Evolutionary conservation across 805 yeast genomes (phyloP), one percentile per base, ranked within the genome.

Genomic region (Clavispora vitiphila): DNA sequence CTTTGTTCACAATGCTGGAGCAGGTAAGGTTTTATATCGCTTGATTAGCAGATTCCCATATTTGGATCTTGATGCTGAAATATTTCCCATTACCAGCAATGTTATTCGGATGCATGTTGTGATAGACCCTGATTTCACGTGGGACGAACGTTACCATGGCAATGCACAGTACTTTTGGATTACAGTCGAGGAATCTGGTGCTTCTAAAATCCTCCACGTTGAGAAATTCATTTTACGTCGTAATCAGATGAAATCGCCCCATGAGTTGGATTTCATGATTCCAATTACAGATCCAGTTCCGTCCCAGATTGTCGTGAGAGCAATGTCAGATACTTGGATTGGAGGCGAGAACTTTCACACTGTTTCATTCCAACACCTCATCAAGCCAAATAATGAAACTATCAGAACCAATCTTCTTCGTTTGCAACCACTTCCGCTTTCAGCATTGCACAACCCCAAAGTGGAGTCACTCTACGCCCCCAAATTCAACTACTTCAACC

Each of bases 221-320:
- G 96, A 93, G 48, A 86, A 81, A 57, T 76, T 89, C 48, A 77
- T 89, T 19, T 59, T 93, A 37, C 78, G 77, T 46, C 77, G 72
- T 47, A 77, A 72, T 37, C 81, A 78, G 46, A 57, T 80, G 57
- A 66, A 65, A 5, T 64, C 67, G 12, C 55, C 62, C 4, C 95
- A 86, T 59, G 86, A 80, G 53, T 68, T 90, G 69, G 96, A 91
- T 53, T 88, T 91, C 54, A 88, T 95, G 82, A 85, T 93, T 34
- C 99, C 99, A 0, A 63, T 90, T 40, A 69, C 84, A 3, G 95
- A 87, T 53, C 96, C 96, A 2, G 62, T 83, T n/a, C 97, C 97
- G 0, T 81, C 91, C 0, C 98, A 93, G 59, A 75, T 93, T 24
- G 77, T 87, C 6, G 80, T 91, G 3, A 73, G 89, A 39, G 83